Conservation (phyloP, 176 grass and related monocot species). For the Canna indica region DNA sequence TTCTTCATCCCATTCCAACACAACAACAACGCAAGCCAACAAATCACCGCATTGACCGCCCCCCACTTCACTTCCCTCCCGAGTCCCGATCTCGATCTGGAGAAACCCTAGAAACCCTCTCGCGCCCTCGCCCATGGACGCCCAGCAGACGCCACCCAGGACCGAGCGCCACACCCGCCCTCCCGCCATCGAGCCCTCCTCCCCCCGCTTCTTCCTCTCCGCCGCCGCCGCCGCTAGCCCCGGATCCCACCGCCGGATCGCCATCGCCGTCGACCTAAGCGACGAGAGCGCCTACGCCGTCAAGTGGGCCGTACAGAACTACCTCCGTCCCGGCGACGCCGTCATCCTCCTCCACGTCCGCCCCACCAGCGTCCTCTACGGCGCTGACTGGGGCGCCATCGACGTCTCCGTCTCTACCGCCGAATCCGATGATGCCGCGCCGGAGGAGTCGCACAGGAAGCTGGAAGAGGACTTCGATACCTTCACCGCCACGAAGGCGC, state of each 20-base stretch:
- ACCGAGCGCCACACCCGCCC: neutral
- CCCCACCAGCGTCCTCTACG: slow-evolving; percentile 8
- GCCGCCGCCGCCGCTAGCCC: slow-evolving; percentile 7
- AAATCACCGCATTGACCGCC: neutral
- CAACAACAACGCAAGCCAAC: too few species aligned
- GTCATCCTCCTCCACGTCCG: slow-evolving; percentile 22
- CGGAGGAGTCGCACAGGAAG: neutral
- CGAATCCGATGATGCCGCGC: neutral
- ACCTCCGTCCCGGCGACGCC: slow-evolving; percentile 22
- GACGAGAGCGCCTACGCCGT: slow-evolving; percentile 19
- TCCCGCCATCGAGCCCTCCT: neutral
- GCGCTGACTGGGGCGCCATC: slow-evolving; percentile 13
- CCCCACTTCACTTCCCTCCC: neutral
- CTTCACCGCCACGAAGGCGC: slow-evolving; percentile 3
- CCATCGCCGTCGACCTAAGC: slow-evolving; percentile 16
- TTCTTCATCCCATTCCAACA: neutral
- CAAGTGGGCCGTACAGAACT: slow-evolving; percentile 23
- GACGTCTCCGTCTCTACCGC: slow-evolving; percentile 7
- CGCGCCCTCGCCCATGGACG: neutral
- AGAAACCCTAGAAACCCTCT: neutral
- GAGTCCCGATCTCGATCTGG: neutral
- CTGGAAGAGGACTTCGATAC: slow-evolving; percentile 8
- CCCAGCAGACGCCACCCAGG: neutral
- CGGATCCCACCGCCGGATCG: slow-evolving; percentile 10
- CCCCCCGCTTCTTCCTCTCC: slow-evolving; percentile 11